Base-by-base conservation (phyloP, 176 grass and related monocot species). In the Paspalum notatum region DNA sequence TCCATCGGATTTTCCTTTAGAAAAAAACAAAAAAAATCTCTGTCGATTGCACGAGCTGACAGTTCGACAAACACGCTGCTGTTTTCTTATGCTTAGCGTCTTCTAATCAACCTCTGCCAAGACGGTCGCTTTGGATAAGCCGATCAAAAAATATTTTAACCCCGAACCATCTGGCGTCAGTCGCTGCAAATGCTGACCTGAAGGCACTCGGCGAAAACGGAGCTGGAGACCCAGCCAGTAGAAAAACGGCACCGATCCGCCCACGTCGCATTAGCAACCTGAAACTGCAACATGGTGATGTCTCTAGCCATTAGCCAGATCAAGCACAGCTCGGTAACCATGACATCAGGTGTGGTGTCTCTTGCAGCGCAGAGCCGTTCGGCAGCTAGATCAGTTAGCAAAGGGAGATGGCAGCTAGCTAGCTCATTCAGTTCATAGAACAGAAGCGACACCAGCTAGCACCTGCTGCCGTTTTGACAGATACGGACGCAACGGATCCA, bases 171-270 rank as follows among this genome's bases (percentile, higher is more conserved):
- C 73, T 14, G 17, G 16, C 16, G 37, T 69, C 37, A 43, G 47
- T 24, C 12, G n/a, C 72, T 37, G 79, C 62, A 11, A 75, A 76
- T 43, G 79, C 48, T 78, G 86, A 83, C 66, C 78, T 72, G 55
- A 51, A 62, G 18, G 54, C 47, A 14, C 47, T 55, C 49, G 48
- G 10, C 46, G 45, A 26, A 47, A 16, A 21, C 50, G 61, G 42
- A 17, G 26, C 14, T 9, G n/a, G 17, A 32, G 32, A 32, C 2
- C 32, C 32, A 26, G 12, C 58, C 58, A 61, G 25, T 40, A 12
- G 52, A 9, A 61, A 87, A 62, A 9, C 6, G 26, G 5, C 59
- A 51, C 24, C 8, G 24, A 12, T 39, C 0, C n/a, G 70, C 27
- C 26, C 70, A 74, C 71, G 5, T 55, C 76, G 61, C 37, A 79